Conservation (phyloP, 139 green algal species). For the Chlorella sorokiniana region DNA sequence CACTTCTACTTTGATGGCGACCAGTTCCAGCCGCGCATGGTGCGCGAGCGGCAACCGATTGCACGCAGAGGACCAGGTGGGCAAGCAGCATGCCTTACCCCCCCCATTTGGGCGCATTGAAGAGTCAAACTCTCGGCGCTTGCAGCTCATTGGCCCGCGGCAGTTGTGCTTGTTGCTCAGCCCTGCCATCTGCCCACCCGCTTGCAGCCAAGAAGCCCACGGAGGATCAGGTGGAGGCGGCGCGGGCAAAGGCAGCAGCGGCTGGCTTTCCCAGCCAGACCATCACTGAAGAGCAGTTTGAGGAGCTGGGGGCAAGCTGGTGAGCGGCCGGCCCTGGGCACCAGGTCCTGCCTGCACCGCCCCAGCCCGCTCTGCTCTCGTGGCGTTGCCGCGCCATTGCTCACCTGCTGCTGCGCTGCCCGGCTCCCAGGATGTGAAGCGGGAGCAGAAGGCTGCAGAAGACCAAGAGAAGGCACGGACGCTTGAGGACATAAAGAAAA, state of each 20-base stretch:
- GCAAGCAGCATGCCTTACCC: too few relatives aligned
- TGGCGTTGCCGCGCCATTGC: background rate
- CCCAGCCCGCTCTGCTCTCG: background rate
- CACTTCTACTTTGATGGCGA: slow-evolving; percentile 32
- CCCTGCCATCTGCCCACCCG: too few relatives aligned
- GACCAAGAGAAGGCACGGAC: background rate
- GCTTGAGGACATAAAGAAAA: background rate
- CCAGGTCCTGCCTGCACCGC: background rate
- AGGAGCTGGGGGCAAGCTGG: slow-evolving; percentile 20
- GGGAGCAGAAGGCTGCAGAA: background rate
- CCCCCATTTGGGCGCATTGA: too few relatives aligned
- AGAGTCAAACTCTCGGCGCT: too few relatives aligned
- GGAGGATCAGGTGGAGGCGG: slow-evolving; percentile 1
- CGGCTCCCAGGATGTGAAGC: background rate
- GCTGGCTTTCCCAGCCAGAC: slow-evolving; percentile 35
- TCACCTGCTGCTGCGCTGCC: background rate
- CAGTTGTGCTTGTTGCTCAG: too few relatives aligned
- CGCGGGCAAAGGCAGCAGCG: slow-evolving; percentile 28
- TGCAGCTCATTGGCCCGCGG: too few relatives aligned
- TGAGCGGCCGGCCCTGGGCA: background rate
- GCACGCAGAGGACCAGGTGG: background rate
- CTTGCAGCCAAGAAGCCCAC: too few relatives aligned
- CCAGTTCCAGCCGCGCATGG: slow-evolving; percentile 11
- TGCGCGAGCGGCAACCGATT: background rate
- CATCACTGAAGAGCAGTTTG: slow-evolving; percentile 33